phyloP scores from a whole-genome alignment of 1,139 yeast genomes.

The Yamadazyma atlantica region DNA sequence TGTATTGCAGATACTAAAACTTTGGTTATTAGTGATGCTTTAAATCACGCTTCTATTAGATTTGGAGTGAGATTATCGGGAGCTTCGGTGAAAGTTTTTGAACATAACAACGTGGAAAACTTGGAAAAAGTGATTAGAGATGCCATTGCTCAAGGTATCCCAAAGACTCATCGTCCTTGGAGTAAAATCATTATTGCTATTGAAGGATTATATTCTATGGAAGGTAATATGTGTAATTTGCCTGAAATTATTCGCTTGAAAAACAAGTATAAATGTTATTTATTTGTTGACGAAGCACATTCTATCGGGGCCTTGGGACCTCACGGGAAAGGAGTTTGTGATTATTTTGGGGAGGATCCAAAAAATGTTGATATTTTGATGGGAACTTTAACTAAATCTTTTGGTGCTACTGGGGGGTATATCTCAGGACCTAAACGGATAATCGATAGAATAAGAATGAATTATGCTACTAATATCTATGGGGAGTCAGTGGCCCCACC shows the following conservation, averaged over 20 bases:
- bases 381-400: constrained; percentile 98
- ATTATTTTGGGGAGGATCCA: constrained; percentile 82
- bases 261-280: constrained; percentile 82
- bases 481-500: constrained; percentile 91
- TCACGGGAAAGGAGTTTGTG: constrained; percentile 90
- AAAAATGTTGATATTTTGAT: constrained; percentile 76
- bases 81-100: constrained; percentile 88
- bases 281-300: constrained; percentile 96
- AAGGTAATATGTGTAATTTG: constrained; percentile 89
- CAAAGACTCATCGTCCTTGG: constrained; percentile 97
- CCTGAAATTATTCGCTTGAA: constrained; percentile 75
- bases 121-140: constrained; percentile 81
- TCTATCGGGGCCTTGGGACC: constrained; percentile 98
- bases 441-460: constrained; percentile 72
- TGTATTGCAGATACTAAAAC: constrained; percentile 85
- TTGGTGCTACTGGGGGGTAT: constrained; percentile 99
- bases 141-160: constrained; percentile 94
- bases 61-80: constrained; percentile 94
- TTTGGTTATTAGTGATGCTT: constrained; percentile 87
- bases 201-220: constrained; percentile 97
- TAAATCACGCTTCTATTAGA: constrained; percentile 94
- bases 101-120: constrained; percentile 84
- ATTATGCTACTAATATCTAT: constrained; percentile 71
- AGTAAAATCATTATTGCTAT: constrained; percentile 88
- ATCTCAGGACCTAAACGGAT: constrained; percentile 70